These are phyloP conservation scores for Theileria orientalis DNA, from an alignment of 169 alveolate species.

Conservation along the genomic window DNA sequence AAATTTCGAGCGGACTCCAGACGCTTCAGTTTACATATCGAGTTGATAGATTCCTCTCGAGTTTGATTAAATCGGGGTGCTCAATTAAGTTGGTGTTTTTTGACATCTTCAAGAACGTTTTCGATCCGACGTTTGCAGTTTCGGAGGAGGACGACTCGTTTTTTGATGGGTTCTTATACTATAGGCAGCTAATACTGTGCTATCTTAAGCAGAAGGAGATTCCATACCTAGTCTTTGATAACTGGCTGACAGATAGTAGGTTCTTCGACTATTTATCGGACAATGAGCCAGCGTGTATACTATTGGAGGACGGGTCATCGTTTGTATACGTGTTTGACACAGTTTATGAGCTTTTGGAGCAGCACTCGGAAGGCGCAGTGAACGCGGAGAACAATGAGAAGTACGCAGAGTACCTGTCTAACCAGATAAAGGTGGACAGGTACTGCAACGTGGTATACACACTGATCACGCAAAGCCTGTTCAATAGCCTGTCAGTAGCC, in stretches of 20 bases:
- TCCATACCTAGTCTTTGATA: slow-evolving; percentile 55
- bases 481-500: slow-evolving; percentile 47
- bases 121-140: slow-evolving; percentile 24
- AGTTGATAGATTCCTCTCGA: slow-evolving; percentile 37
- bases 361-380: background rate
- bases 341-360: slow-evolving; percentile 59
- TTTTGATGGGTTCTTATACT: slow-evolving; percentile 47
- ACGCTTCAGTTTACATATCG: slow-evolving; percentile 56
- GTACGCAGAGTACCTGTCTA: slow-evolving; percentile 8
- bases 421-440: slow-evolving; percentile 33
- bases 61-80: slow-evolving; percentile 32
- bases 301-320: slow-evolving; percentile 77
- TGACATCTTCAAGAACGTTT: slow-evolving; percentile 65
- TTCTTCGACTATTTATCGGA: slow-evolving; percentile 57
- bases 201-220: slow-evolving; percentile 63
- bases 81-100: slow-evolving; percentile 68
- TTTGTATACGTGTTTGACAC: slow-evolving; percentile 66
- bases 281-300: slow-evolving; percentile 70
- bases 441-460: slow-evolving; percentile 38
- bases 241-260: slow-evolving; percentile 67
- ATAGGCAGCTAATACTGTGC: slow-evolving; percentile 67
- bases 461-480: slow-evolving; percentile 26
- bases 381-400: slow-evolving; percentile 25
- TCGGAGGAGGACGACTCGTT: slow-evolving; percentile 32
- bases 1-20: slow-evolving; percentile 51